phyloP scores from a whole-genome alignment of 2,329 filamentous ascomycete genomes.

The Microsporum audouinii region DNA sequence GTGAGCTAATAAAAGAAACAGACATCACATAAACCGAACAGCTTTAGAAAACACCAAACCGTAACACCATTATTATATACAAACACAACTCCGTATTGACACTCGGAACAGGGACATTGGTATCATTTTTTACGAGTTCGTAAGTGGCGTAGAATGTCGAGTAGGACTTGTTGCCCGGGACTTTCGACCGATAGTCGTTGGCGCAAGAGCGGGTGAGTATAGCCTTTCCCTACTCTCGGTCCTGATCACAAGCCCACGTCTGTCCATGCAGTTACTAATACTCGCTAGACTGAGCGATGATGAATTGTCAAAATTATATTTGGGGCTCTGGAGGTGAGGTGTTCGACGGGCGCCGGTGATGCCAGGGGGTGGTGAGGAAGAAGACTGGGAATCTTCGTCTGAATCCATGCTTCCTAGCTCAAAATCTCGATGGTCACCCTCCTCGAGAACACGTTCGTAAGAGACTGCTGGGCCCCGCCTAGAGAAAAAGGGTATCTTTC shows the following conservation, averaged over 20 bases:
- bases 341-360: constrained; percentile 23
- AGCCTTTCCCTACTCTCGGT: constrained; percentile 80
- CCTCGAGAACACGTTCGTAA: constrained; percentile 80
- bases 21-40: not conserved
- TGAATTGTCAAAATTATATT: constrained; percentile 31
- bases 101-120: not conserved
- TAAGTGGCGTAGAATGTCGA: constrained; percentile 8
- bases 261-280: constrained; percentile 26
- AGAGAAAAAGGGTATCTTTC: constrained; percentile 32
- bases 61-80: not conserved
- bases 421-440: constrained; percentile 57
- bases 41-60: not conserved
- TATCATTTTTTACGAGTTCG: not conserved
- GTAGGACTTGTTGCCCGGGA: constrained; percentile 41
- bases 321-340: constrained; percentile 23
- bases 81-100: not conserved
- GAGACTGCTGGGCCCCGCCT: constrained; percentile 31
- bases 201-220: constrained; percentile 41
- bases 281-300: constrained; percentile 30
- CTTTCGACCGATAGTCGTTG: constrained; percentile 37
- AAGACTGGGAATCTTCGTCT: constrained; percentile 52
- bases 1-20: not conserved
- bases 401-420: constrained; percentile 59
- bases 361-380: constrained; percentile 43
- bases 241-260: constrained; percentile 64